These are phyloP conservation scores for Daldinia caldariorum DNA, from an alignment of 495 filamentous ascomycete genomes.

Conservation along the genomic window DNA sequence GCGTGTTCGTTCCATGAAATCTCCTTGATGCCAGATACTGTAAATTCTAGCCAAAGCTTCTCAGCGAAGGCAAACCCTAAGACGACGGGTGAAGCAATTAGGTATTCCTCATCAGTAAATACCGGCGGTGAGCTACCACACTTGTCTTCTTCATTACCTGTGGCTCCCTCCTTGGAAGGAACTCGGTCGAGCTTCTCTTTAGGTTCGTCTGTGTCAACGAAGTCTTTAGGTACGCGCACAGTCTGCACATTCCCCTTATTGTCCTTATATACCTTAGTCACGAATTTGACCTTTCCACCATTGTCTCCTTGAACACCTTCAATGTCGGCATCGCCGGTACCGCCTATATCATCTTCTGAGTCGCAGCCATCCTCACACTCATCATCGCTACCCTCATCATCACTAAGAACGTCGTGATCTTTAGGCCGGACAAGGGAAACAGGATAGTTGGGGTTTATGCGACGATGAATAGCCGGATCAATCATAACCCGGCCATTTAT, in stretches of 20 bases:
- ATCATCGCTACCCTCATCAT: conserved; percentile 68
- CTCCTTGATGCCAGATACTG: conserved; percentile 81
- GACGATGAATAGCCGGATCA: conserved; percentile 84
- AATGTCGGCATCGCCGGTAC: conserved; percentile 45
- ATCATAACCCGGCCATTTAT: conserved; percentile 94
- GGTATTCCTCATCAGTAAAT: conserved; percentile 86
- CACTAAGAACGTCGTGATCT: conserved; percentile 73
- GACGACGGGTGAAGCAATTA: conserved; percentile 89
- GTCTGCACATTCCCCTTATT: conserved; percentile 67
- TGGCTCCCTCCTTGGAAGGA: conserved; percentile 52
- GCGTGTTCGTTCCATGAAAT: conserved; percentile 86
- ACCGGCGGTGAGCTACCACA: conserved; percentile 56
- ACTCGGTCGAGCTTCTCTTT: conserved; percentile 74
- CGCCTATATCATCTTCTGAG: conserved; percentile 50
- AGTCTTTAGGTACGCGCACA: conserved; percentile 62
- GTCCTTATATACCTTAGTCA: conserved; percentile 72
- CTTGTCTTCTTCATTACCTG: conserved; percentile 32
- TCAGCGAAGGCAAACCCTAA: conserved; percentile 93
- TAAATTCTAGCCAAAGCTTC: conserved; percentile 93
- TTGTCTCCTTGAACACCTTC: conserved; percentile 59
- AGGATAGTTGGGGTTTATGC: conserved; percentile 89
- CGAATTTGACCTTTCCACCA: conserved; percentile 63
- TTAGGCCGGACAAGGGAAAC: conserved; percentile 82
- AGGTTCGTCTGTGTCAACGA: conserved; percentile 68
- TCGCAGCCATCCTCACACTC: conserved; percentile 59